A percentile compares a stretch with the other conserved stretches of the same genome.
These are phyloP conservation scores for Penicillium sp. DNA, from an alignment of 2,329 filamentous ascomycete species.

Conservation along the genomic window DNA sequence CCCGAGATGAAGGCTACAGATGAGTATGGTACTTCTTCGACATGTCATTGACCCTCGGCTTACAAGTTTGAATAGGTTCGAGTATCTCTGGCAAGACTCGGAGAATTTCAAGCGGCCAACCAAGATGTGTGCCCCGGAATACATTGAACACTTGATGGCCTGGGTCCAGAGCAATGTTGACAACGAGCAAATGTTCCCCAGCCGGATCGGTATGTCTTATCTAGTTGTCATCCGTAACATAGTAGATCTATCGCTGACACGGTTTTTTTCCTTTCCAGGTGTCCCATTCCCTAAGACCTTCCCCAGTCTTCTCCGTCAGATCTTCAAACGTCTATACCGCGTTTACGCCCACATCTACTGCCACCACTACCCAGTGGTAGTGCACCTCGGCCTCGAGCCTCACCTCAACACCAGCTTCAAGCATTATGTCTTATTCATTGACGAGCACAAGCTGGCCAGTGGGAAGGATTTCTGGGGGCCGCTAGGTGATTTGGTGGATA, in stretches of 20 bases:
- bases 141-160: slow-evolving; percentile 95
- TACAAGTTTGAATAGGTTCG: slow-evolving; percentile 61
- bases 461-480: slow-evolving; percentile 98
- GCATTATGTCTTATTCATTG: slow-evolving; percentile 97
- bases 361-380: slow-evolving; percentile 96
- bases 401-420: slow-evolving; percentile 99
- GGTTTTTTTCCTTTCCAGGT: slow-evolving; percentile 46
- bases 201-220: slow-evolving; percentile 67
- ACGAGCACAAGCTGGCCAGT: slow-evolving; percentile 88
- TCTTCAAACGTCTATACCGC: slow-evolving; percentile 98
- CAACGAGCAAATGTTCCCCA: slow-evolving; percentile 93
- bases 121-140: slow-evolving; percentile 95
- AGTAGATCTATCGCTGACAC: background rate
- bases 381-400: slow-evolving; percentile 90
- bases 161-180: slow-evolving; percentile 97
- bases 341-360: slow-evolving; percentile 99
- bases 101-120: slow-evolving; percentile 93
- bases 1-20: slow-evolving; percentile 99
- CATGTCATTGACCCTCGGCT: background rate
- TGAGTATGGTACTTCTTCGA: slow-evolving; percentile 60
- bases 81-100: slow-evolving; percentile 97
- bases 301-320: slow-evolving; percentile 80
- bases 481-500: slow-evolving; percentile 91
- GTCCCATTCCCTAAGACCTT: slow-evolving; percentile 95
- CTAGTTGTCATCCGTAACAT: background rate